Conservation (phyloP, 2,329 filamentous ascomycete genomes). For the Plenodomus tracheiphilus region DNA sequence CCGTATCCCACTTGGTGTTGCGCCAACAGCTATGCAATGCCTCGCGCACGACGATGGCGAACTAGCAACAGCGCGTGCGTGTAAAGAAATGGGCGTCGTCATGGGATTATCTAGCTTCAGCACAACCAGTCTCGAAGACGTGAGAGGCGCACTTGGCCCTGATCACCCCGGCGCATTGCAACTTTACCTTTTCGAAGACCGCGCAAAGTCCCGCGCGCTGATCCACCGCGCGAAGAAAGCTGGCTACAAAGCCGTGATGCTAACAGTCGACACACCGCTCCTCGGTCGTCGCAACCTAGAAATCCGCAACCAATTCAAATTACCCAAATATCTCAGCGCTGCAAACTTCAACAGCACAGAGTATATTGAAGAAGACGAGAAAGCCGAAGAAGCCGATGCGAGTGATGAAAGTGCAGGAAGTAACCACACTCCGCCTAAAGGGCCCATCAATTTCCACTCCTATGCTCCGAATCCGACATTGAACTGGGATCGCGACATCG, state of each 20-base stretch:
- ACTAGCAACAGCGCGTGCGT: conserved; percentile 47
- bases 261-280: conserved; percentile 31
- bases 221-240: conserved; percentile 30
- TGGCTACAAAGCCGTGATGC: conserved; percentile 29
- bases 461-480: conserved; percentile 27
- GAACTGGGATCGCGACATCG: conserved; percentile 28
- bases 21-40: conserved; percentile 49
- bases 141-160: conserved; percentile 51
- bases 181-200: conserved; percentile 48
- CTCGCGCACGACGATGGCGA: conserved; percentile 51
- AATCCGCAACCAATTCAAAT: conserved; percentile 31
- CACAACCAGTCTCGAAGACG: conserved; percentile 47
- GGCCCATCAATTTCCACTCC: conserved; percentile 21
- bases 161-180: conserved; percentile 42
- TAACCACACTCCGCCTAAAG: conserved; percentile 8
- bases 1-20: conserved; percentile 48
- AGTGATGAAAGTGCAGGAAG: background rate
- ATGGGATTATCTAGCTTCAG: conserved; percentile 47
- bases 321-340: conserved; percentile 25
- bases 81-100: conserved; percentile 41
- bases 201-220: conserved; percentile 18
- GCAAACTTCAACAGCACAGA: conserved; percentile 24
- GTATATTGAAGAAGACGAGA: background rate
- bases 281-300: conserved; percentile 27
- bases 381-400: background rate